Base-by-base conservation (phyloP, 495 filamentous ascomycete genomes). In the Tuber calosporum region DNA sequence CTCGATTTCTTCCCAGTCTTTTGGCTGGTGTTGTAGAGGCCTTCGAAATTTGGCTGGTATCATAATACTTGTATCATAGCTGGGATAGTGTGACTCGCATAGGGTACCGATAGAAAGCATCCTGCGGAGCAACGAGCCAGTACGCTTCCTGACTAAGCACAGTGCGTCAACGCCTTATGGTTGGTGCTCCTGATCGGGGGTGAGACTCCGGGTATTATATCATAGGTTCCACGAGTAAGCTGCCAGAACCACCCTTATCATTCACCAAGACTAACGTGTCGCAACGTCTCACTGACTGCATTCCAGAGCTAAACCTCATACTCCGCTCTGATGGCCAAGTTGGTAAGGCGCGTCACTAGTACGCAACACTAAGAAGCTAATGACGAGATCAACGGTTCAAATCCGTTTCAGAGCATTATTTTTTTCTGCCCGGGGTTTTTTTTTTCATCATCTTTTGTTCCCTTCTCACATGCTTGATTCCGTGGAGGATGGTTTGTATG, bases 301-400 rank as follows among this genome's bases (percentile, higher is more conserved):
- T n/a, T 22, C 5, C 22, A 20, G 22, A 9, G 9, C 53, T 15
- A 1, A 22, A 62, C 3, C 1, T 0, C 11, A 26, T 62, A 9
- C 15, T 30, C 53, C 7, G 53, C 53, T 62, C 53, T 62, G 53
- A 62, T 62, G 53, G 53, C 53, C 53, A 62, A 62, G 53, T 62
- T 62, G 53, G 53, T 30, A 62, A 62, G 53, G 53, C 53, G 53
- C 26, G 26, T 62, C 53, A 62, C 53, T 62, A 62, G 53, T 62
- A 62, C n/a, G 8, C 1, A 7, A 62, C 26, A n/a, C 20, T 2
- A 4, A 5, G 26, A 17, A 62, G 53, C 53, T 62, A 15, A 62
- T 62, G 53, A 30, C 53, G 53, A 62, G 53, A 62, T 62, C 53
- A 62, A 62, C 53, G 26, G 53, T 62, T 62, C 53, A 62, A 62